phyloP scores from a whole-genome alignment of 306 rosid species.

The Quercus berberidifolia region DNA sequence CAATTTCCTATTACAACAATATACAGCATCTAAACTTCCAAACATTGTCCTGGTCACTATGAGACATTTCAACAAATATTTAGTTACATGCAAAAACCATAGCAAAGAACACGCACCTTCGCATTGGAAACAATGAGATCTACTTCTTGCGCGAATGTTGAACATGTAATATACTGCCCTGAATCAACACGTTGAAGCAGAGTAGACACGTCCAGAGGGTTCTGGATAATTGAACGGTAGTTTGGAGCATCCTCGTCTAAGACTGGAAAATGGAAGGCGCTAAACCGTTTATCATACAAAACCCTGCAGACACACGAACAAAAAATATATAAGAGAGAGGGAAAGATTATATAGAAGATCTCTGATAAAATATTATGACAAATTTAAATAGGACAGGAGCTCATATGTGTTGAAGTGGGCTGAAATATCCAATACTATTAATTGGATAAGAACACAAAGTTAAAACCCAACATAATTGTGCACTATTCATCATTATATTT shows the following conservation, averaged over 20 bases:
- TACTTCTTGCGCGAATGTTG: conserved; percentile 77
- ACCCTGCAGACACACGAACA: conserved; percentile 51
- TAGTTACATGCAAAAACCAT: not conserved
- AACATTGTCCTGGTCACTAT: not conserved
- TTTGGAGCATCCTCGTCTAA: conserved; percentile 96
- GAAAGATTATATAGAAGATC: not conserved
- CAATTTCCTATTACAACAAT: not conserved
- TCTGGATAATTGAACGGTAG: conserved; percentile 84
- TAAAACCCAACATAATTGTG: not conserved
- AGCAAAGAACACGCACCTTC: conserved; percentile 48
- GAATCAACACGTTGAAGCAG: conserved; percentile 87
- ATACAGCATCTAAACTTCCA: not conserved
- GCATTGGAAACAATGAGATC: conserved; percentile 93
- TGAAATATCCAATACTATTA: not conserved
- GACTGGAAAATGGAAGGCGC: conserved; percentile 91
- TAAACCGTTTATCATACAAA: conserved; percentile 89
- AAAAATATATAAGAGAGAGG: not conserved
- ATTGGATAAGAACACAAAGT: not conserved
- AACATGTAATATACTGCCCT: conserved; percentile 72
- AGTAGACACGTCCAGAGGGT: conserved; percentile 90
- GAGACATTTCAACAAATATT: not conserved
- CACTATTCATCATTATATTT: not conserved
- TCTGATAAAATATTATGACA: not conserved
- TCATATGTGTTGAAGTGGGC: not conserved
- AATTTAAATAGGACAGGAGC: not conserved